Evolutionary conservation across 2,329 filamentous ascomycete genomes (phyloP), one percentile per base, ranked within the genome.

Genomic region (Ophidiomyces ophidiicola): DNA sequence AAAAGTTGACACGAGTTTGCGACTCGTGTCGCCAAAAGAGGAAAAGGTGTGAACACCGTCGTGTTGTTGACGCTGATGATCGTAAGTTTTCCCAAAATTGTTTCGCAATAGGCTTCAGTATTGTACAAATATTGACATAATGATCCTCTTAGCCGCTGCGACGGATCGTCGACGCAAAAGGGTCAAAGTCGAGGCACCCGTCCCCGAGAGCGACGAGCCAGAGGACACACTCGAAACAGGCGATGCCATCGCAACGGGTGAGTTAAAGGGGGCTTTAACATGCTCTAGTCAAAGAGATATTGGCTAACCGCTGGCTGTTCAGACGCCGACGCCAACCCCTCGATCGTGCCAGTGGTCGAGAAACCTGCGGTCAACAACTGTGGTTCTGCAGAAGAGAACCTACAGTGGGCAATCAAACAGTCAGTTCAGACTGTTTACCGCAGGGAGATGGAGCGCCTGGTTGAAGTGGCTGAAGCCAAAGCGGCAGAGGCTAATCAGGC

Each of bases 401-500:
- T 55, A 17, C 25, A 46, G 26, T 50, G 46, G n/a, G 45, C 53
- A 6, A 45, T 50, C 33, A 38, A 46, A 20, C 31, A 54, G 35
- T 50, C 54, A 68, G 20, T 51, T 62, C 64, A 49, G 32, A 72
- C 63, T 10, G 74, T 71, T 1, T 71, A 73, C 14, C 78, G 64
- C 6, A 70, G 66, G 1, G 74, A 80, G 4, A 70, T 71, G 1
- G 67, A 72, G 1, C 66, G 58, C 8, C 70, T 69, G 47, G 71
- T 79, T 1, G 68, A 63, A 8, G 72, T 63, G 1, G 75, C 72
- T 4, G 70, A 71, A 17, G 69, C 62, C 15, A 78, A 67, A 20
- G 78, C 69, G 12, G 70, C 70, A 39, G 72, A 66, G 34, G 46
- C 48, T 17, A 45, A 44, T 8, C 34, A 47, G 12, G 45, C 50